Percentiles rank a stretch among this genome's conserved stretches.
phyloP scores from a whole-genome alignment of 1,139 yeast species.

The Diutina siamensis region DNA sequence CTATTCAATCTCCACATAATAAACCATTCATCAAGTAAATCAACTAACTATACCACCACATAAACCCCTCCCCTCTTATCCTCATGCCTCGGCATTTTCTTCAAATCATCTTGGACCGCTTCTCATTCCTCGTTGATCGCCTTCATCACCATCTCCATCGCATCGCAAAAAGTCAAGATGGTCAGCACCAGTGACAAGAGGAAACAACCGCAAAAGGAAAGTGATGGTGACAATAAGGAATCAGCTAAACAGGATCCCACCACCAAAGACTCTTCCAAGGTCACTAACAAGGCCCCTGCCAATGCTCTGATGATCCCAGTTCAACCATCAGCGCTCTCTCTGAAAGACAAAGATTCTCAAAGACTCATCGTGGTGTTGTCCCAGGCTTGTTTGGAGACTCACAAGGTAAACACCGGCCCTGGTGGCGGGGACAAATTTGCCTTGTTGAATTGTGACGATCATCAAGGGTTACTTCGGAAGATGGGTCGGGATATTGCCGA shows the following conservation, averaged over 20 bases:
- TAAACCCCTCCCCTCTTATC: too few species aligned
- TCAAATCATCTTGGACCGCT: too few species aligned
- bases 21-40: too few species aligned
- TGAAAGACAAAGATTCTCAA: conserved; percentile 74
- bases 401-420: conserved; percentile 65
- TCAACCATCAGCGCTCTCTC: conserved; percentile 69
- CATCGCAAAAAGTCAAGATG: background rate
- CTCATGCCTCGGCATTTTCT: too few species aligned
- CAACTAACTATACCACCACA: too few species aligned
- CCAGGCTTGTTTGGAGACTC: conserved; percentile 92
- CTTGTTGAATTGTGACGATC: conserved; percentile 91
- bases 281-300: conserved; percentile 29
- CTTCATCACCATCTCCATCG: too few species aligned
- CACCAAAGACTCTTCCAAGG: conserved; percentile 19
- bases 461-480: conserved; percentile 87
- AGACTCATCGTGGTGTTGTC: conserved; percentile 86
- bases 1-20: too few species aligned
- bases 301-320: conserved; percentile 71
- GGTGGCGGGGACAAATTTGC: conserved; percentile 90
- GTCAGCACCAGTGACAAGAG: background rate
- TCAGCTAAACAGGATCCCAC: conserved; percentile 1
- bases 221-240: background rate
- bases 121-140: too few species aligned
- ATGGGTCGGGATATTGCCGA: conserved; percentile 97
- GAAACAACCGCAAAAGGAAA: background rate